Conservation (phyloP, 73 alveolate genomes). For the Stentor roeselii region DNA sequence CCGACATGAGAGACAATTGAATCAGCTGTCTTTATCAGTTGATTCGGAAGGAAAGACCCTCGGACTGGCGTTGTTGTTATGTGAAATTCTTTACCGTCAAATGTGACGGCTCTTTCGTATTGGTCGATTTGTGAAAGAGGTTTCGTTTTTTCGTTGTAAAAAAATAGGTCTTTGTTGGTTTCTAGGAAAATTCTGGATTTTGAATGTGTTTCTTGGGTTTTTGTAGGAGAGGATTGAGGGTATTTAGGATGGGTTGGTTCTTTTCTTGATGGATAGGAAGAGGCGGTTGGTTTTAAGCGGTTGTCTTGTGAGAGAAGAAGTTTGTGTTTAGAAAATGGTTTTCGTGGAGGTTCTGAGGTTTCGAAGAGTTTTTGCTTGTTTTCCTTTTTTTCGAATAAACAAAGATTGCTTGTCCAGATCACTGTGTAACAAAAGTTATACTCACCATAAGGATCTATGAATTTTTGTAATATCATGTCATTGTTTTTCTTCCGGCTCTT, state of each 20-base stretch:
- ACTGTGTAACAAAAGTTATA: slow-evolving; percentile 63
- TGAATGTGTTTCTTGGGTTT: no score
- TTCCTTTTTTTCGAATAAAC: slow-evolving; percentile 80
- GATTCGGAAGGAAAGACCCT: slow-evolving; percentile 76
- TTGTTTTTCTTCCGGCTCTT: slow-evolving; percentile 56
- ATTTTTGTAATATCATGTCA: slow-evolving; percentile 83
- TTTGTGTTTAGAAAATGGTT: no score
- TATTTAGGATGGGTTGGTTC: no score
- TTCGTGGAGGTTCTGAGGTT: no score
- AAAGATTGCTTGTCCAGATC: slow-evolving; percentile 86
- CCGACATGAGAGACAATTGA: slow-evolving; percentile 78
- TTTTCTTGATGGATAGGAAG: no score
- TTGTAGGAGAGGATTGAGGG: no score
- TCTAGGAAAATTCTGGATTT: no score
- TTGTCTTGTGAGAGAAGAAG: no score
- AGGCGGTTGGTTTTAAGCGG: no score
- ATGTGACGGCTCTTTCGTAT: slow-evolving; percentile 84
- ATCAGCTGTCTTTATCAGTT: slow-evolving; percentile 68
- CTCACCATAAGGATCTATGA: slow-evolving; percentile 80
- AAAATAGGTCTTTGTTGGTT: background rate
- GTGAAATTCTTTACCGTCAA: slow-evolving; percentile 90
- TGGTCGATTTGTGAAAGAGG: slow-evolving; percentile 44
- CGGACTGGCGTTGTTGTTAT: slow-evolving; percentile 70
- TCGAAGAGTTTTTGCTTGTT: slow-evolving; percentile 59
- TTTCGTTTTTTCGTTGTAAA: background rate